phyloP scores from a whole-genome alignment of 345 rosid species.

The Raphanus raphanistrum region DNA sequence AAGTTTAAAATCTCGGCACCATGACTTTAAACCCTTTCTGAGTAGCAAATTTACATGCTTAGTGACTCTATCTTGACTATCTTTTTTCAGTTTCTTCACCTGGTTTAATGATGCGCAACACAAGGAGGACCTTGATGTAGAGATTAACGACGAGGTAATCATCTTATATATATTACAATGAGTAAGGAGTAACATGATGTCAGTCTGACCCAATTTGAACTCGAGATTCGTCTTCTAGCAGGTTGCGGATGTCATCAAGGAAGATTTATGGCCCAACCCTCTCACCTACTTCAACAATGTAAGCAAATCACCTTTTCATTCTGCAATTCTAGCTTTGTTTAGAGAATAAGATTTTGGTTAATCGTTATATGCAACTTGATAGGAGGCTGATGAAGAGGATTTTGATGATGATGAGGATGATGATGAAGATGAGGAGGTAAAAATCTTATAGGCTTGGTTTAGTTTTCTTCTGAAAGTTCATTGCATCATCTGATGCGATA shows the following conservation, averaged over 20 bases:
- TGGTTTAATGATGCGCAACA: slow-evolving; percentile 69
- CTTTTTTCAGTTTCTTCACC: slow-evolving; percentile 71
- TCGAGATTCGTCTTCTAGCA: slow-evolving; percentile 42
- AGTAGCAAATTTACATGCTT: background rate
- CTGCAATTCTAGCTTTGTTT: background rate
- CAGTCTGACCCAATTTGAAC: slow-evolving; percentile 24
- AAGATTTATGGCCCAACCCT: slow-evolving; percentile 96
- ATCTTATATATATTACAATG: background rate
- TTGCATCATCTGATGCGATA: background rate
- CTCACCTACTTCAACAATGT: slow-evolving; percentile 81
- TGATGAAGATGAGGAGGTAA: slow-evolving; percentile 62
- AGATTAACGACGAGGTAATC: slow-evolving; percentile 74
- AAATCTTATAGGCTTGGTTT: background rate
- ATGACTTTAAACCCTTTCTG: background rate
- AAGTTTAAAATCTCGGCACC: slow-evolving; percentile 12
- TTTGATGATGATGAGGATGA: slow-evolving; percentile 42
- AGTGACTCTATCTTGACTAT: background rate
- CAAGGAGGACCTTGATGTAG: slow-evolving; percentile 58
- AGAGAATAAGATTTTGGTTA: slow-evolving; percentile 4
- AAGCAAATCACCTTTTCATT: slow-evolving; percentile 27
- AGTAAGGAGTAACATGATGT: slow-evolving; percentile 2
- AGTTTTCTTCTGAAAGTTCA: background rate
- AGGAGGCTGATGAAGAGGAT: slow-evolving; percentile 80
- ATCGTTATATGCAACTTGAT: slow-evolving; percentile 14
- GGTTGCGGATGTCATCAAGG: slow-evolving; percentile 92